Conservation (phyloP, 805 yeast species). For the Ogataea zsoltii region DNA sequence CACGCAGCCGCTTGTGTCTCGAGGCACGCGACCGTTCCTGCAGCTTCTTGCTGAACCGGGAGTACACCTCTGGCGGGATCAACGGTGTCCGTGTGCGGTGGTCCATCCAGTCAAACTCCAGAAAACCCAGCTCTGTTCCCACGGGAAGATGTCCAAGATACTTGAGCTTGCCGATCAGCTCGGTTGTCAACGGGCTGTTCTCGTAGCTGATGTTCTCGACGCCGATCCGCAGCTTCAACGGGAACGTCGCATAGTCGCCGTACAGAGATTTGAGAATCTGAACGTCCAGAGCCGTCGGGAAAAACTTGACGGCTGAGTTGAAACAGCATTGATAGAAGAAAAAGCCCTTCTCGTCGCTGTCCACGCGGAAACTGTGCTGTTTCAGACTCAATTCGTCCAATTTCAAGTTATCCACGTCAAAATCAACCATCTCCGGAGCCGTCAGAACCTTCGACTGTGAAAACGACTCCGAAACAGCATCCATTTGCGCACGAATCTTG, state of each 20-base stretch:
- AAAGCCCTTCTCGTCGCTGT: slow-evolving; percentile 45
- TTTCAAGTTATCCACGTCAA: slow-evolving; percentile 13
- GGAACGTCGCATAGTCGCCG: slow-evolving; percentile 65
- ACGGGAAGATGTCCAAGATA: slow-evolving; percentile 79
- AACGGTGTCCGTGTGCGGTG: slow-evolving; percentile 22
- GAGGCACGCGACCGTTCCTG: slow-evolving; percentile 54
- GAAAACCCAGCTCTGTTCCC: slow-evolving; percentile 79
- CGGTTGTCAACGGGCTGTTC: slow-evolving; percentile 51
- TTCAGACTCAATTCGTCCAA: slow-evolving; percentile 21
- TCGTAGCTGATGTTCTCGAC: slow-evolving; percentile 74
- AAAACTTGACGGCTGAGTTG: slow-evolving; percentile 62
- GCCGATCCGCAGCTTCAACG: slow-evolving; percentile 57
- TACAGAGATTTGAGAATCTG: slow-evolving; percentile 66
- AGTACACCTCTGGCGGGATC: slow-evolving; percentile 45
- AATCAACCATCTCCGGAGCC: slow-evolving; percentile 6
- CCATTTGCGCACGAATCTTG: slow-evolving; percentile 51
- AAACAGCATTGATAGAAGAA: slow-evolving; percentile 75
- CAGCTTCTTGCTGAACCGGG: slow-evolving; percentile 54
- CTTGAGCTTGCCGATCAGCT: slow-evolving; percentile 60
- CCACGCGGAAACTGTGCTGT: slow-evolving; percentile 14
- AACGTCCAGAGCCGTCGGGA: slow-evolving; percentile 77
- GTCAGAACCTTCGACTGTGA: slow-evolving; percentile 5
- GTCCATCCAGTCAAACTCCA: slow-evolving; percentile 80
- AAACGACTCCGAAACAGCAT: slow-evolving; percentile 38
- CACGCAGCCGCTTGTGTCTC: slow-evolving; percentile 50